Conservation (phyloP, 1,284 basidiomycete genomes). For the Ceratobasidium sp. region DNA sequence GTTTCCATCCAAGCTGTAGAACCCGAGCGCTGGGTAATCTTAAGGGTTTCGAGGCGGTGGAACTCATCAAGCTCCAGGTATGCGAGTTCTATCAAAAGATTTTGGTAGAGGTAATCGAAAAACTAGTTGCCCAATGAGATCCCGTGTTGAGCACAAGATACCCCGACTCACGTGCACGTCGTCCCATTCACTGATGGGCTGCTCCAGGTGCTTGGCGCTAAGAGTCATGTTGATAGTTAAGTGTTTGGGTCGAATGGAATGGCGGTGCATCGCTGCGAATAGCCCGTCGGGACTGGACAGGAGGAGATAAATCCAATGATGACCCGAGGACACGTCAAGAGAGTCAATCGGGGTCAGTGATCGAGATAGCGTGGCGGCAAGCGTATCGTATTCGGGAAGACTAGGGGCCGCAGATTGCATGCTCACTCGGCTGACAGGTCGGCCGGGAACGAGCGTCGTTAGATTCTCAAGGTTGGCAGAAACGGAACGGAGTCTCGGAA, state of each 20-base stretch:
- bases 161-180: no score
- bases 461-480: constrained; percentile 23
- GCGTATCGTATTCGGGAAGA: neutral
- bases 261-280: neutral
- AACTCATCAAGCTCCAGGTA: no score
- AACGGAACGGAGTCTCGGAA: constrained; percentile 7
- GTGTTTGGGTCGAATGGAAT: neutral
- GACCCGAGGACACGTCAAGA: neutral
- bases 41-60: no score
- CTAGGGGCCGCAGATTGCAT: neutral
- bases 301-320: no score
- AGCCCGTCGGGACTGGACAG: neutral
- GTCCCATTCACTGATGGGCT: constrained; percentile 64
- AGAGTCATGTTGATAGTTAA: neutral
- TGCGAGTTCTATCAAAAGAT: no score
- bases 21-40: no score
- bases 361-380: neutral
- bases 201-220: constrained; percentile 67
- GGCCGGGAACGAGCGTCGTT: neutral
- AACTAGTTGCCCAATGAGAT: no score
- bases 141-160: no score
- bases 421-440: neutral
- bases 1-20: neutral
- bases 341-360: neutral
- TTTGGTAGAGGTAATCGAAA: no score